Evolutionary conservation across 192 early-diverging fungal genomes (phyloP).

Genomic region (Mortierella alpina): DNA sequence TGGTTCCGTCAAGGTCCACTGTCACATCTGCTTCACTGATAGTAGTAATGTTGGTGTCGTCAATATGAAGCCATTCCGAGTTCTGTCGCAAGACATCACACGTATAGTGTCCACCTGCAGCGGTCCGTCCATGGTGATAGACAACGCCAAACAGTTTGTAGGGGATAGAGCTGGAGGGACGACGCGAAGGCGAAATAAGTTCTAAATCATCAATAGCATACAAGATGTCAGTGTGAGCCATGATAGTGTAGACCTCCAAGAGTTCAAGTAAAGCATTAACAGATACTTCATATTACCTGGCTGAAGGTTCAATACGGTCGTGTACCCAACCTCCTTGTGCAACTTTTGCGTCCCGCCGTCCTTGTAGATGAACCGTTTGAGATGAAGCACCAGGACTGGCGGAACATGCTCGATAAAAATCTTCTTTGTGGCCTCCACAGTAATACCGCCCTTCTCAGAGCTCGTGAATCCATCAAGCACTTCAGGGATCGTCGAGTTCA

Average conservation of each 20-base stretch:
- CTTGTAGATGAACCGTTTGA: slow-evolving; percentile 94
- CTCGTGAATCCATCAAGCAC: slow-evolving; percentile 82
- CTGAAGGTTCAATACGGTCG: slow-evolving; percentile 68
- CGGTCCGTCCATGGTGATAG: slow-evolving; percentile 91
- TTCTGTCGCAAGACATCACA: slow-evolving; percentile 84
- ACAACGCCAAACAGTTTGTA: slow-evolving; percentile 91
- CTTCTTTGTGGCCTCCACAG: slow-evolving; percentile 82
- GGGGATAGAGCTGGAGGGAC: slow-evolving; percentile 54
- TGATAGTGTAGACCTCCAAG: background rate
- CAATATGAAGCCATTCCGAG: slow-evolving; percentile 90
- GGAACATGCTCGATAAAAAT: slow-evolving; percentile 84
- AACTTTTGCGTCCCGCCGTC: slow-evolving; percentile 86
- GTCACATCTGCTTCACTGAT: slow-evolving; percentile 71
- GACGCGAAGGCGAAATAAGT: slow-evolving; percentile 69
- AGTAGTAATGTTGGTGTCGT: slow-evolving; percentile 83
- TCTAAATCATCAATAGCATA: slow-evolving; percentile 37
- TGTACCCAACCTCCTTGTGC: slow-evolving; percentile 85
- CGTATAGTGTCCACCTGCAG: slow-evolving; percentile 97
- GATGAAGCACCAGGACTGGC: slow-evolving; percentile 90
- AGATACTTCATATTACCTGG: slow-evolving; percentile 57
- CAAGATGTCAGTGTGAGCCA: background rate
- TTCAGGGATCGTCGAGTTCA: slow-evolving; percentile 81
- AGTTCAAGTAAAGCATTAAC: background rate
- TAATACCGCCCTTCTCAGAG: slow-evolving; percentile 53
- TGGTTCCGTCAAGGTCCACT: slow-evolving; percentile 24